Conservation (phyloP, 177 flowering plant species). For the Telopea speciosissima region DNA sequence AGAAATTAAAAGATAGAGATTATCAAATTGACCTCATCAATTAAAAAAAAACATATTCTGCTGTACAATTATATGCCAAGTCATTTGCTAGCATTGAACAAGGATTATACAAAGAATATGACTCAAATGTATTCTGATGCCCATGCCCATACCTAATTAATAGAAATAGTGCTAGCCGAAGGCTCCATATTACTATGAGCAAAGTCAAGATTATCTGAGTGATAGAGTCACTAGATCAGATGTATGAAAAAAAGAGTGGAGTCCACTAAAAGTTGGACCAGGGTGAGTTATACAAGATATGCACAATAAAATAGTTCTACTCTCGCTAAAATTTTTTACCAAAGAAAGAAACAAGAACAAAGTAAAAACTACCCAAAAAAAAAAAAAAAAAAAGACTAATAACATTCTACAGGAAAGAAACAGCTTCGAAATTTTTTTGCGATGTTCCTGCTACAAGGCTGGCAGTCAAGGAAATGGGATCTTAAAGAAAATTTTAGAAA, state of each 20-base stretch:
- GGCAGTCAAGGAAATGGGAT: no score
- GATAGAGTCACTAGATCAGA: constrained; percentile 11
- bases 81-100: background rate
- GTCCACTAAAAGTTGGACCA: background rate
- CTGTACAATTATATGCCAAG: background rate
- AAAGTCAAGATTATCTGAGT: constrained; percentile 65
- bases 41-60: background rate
- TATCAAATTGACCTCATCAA: no score
- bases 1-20: no score
- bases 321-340: no score
- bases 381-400: no score
- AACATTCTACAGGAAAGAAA: no score
- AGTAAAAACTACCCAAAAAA: no score
- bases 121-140: background rate
- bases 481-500: no score
- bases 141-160: constrained; percentile 58
- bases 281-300: background rate
- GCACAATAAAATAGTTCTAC: no score
- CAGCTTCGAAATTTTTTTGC: no score
- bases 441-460: no score
- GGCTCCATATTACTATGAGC: constrained; percentile 79
- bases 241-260: background rate
- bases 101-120: background rate
- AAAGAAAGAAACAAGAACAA: no score
- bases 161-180: constrained; percentile 74